Evolutionary conservation across 257 asterid genomes (phyloP).

Genomic region (Solanum microdontum): DNA sequence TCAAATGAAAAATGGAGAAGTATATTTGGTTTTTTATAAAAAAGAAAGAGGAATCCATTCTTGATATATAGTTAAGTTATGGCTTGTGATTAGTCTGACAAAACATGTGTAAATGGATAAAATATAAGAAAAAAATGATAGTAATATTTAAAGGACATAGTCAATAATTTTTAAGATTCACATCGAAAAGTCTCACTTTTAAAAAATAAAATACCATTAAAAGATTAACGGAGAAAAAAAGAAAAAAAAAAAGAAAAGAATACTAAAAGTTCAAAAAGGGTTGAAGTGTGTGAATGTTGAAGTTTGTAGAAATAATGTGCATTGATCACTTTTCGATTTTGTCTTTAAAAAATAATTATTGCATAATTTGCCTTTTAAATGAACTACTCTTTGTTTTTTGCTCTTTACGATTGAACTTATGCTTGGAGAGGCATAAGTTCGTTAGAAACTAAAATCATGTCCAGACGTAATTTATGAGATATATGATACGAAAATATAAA

Average conservation of each 20-base stretch:
- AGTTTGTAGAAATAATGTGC: too few relatives aligned
- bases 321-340: too few relatives aligned
- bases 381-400: too few relatives aligned
- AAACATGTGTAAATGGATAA: conserved; percentile 23
- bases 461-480: too few relatives aligned
- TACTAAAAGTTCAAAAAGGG: too few relatives aligned
- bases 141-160: not conserved
- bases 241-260: not conserved
- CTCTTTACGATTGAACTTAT: too few relatives aligned
- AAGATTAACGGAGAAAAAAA: not conserved
- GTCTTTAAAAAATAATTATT: too few relatives aligned
- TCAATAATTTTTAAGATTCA: conserved; percentile 1
- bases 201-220: not conserved
- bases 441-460: too few relatives aligned
- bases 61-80: conserved; percentile 1
- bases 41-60: not conserved
- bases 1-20: not conserved
- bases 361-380: too few relatives aligned
- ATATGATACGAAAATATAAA: too few relatives aligned
- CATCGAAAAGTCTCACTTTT: accelerated
- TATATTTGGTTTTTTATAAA: not conserved
- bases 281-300: too few relatives aligned
- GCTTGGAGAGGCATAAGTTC: accelerated
- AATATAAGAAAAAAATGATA: not conserved
- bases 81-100: conserved; percentile 28